Evolutionary conservation across 768 basidiomycete species (phyloP).

Genomic region (Pisolithus tinctorius): DNA sequence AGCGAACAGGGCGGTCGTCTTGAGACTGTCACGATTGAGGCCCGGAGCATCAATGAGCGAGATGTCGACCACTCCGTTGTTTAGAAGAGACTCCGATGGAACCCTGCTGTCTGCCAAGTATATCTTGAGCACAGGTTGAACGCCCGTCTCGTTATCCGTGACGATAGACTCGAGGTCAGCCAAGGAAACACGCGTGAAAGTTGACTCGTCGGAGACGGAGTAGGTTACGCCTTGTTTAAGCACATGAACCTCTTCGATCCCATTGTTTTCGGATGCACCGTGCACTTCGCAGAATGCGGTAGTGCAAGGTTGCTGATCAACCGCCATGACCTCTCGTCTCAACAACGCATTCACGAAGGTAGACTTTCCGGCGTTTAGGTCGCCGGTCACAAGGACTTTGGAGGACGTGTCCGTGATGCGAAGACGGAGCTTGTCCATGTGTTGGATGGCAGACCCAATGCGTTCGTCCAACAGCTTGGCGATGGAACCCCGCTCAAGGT

Average conservation of each 20-base stretch:
- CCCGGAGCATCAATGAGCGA: slow-evolving; percentile 98
- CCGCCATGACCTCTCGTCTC: slow-evolving; percentile 86
- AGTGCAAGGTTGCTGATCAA: slow-evolving; percentile 97
- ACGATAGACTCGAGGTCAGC: slow-evolving; percentile 75
- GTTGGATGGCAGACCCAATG: slow-evolving; percentile 62
- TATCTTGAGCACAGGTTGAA: slow-evolving; percentile 70
- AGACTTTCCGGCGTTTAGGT: slow-evolving; percentile 97
- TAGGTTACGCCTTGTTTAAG: slow-evolving; percentile 66
- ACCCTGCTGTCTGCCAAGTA: slow-evolving; percentile 81
- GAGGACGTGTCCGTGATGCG: slow-evolving; percentile 90
- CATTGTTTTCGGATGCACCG: slow-evolving; percentile 75
- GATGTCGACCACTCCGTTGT: slow-evolving; percentile 95
- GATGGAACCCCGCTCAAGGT: slow-evolving; percentile 89
- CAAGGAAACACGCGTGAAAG: slow-evolving; percentile 64
- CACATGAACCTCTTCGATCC: slow-evolving; percentile 83
- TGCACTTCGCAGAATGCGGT: slow-evolving; percentile 97
- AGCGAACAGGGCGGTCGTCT: slow-evolving; percentile 92
- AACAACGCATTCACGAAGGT: slow-evolving; percentile 97
- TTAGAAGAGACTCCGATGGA: slow-evolving; percentile 77
- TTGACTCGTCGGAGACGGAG: slow-evolving; percentile 62
- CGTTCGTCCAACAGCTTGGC: slow-evolving; percentile 88
- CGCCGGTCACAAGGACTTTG: slow-evolving; percentile 96
- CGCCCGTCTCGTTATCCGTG: slow-evolving; percentile 41
- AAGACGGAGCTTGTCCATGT: slow-evolving; percentile 77
- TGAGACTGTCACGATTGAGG: slow-evolving; percentile 88